Evolutionary conservation across 495 filamentous ascomycete species (phyloP).

Genomic region (Podospora comata): DNA sequence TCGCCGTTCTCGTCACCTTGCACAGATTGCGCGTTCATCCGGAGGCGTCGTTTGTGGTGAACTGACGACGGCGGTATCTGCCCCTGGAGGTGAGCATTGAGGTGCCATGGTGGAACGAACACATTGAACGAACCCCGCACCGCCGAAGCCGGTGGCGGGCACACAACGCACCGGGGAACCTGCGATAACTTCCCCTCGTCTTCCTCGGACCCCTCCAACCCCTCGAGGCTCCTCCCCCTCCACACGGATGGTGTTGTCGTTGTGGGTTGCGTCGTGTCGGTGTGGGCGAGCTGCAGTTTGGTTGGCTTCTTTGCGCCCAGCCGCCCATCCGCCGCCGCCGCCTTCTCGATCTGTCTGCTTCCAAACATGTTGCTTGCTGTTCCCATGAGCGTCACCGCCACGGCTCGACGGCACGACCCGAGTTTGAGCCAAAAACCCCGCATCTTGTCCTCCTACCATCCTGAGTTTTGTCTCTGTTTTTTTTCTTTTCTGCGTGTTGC

Average conservation of each 20-base stretch:
- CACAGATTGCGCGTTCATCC: background rate
- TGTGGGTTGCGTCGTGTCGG: background rate
- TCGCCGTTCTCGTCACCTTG: background rate
- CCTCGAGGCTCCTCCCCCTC: background rate
- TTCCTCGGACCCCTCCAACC: background rate
- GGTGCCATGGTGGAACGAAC: background rate
- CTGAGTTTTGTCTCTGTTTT: background rate
- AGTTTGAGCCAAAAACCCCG: slow-evolving; percentile 1
- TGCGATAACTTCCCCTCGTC: background rate
- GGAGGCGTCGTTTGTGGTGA: background rate
- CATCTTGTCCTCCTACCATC: background rate
- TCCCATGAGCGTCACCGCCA: background rate
- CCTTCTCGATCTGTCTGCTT: background rate
- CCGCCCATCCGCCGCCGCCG: background rate
- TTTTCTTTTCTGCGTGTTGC: background rate
- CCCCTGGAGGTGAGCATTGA: background rate
- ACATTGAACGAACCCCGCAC: background rate
- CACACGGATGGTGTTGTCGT: background rate
- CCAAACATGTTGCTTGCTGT: background rate
- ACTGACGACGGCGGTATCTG: background rate
- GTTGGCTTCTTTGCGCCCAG: background rate
- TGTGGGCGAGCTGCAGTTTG: background rate
- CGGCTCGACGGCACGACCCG: background rate
- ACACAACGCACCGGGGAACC: background rate
- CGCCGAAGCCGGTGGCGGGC: slow-evolving; percentile 5